A percentile compares a stretch with the other conserved stretches of the same genome.
Conservation (phyloP, 2,329 filamentous ascomycete species). For the Alternaria arbusti region DNA sequence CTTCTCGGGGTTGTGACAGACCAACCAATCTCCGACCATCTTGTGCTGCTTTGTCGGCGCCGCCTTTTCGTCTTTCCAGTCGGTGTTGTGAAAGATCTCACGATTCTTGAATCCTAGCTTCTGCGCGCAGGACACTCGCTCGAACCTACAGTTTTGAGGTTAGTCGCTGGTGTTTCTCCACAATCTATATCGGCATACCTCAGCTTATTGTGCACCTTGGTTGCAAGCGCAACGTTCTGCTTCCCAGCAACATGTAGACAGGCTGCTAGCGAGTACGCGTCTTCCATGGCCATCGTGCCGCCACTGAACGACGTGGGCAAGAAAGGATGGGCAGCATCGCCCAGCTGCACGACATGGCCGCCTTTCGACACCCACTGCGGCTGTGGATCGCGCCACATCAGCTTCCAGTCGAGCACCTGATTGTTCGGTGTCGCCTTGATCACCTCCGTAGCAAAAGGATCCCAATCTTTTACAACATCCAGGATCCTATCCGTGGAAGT, state of each 20-base stretch:
- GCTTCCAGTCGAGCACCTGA: constrained; percentile 56
- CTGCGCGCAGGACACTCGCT: constrained; percentile 15
- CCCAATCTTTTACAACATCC: constrained; percentile 6
- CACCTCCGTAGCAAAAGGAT: neutral
- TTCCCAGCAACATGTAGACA: constrained; percentile 9
- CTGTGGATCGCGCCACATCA: constrained; percentile 58
- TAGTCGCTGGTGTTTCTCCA: neutral
- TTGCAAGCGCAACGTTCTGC: neutral
- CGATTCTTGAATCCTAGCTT: constrained; percentile 14
- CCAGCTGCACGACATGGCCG: constrained; percentile 45
- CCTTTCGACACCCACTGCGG: constrained; percentile 52
- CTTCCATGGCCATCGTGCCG: constrained; percentile 59
- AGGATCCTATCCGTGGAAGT: neutral
- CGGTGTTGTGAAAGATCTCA: constrained; percentile 3
- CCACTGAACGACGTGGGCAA: constrained; percentile 59
- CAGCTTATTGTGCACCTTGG: constrained; percentile 26
- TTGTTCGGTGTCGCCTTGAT: neutral
- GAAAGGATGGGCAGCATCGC: constrained; percentile 60
- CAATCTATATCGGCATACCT: neutral
- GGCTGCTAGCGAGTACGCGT: constrained; percentile 29
- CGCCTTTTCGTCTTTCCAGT: constrained; percentile 2
- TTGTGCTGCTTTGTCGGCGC: constrained; percentile 2
- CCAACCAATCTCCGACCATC: constrained; percentile 9
- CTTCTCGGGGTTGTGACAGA: constrained; percentile 9
- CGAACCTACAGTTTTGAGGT: neutral